phyloP scores from a whole-genome alignment of 2,329 filamentous ascomycete species.

The Ophiostoma sp. region DNA sequence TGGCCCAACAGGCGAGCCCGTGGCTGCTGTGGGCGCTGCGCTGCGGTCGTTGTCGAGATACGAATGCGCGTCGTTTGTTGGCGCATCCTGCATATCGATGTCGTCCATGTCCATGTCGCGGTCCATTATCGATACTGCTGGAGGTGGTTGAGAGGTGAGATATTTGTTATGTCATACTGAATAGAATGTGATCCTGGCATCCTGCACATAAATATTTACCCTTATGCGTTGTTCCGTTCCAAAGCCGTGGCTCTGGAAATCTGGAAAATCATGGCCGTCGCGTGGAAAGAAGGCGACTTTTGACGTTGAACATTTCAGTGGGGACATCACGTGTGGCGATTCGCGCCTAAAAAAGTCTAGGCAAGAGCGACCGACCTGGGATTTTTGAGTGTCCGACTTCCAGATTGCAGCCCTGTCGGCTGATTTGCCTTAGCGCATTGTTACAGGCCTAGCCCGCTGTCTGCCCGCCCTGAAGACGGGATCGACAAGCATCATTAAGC shows the following conservation, averaged over 20 bases:
- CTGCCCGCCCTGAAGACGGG: background rate
- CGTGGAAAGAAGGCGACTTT: background rate
- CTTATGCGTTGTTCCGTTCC: background rate
- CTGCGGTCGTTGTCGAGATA: background rate
- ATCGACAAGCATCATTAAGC: constrained; percentile 3
- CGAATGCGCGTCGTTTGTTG: constrained; percentile 28
- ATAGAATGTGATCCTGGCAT: too few relatives aligned
- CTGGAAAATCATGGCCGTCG: too few relatives aligned
- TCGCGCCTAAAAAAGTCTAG: background rate
- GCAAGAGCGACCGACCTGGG: background rate
- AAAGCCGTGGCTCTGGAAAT: background rate
- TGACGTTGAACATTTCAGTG: constrained; percentile 11
- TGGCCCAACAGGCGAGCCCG: background rate
- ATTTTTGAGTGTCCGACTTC: background rate
- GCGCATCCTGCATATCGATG: background rate
- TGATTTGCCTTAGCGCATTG: constrained; percentile 1
- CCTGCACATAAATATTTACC: background rate
- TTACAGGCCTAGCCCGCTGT: background rate
- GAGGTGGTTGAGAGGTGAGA: too few relatives aligned
- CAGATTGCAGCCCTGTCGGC: background rate
- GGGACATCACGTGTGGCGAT: constrained; percentile 12
- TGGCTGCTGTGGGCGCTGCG: background rate
- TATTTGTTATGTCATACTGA: constrained; percentile 1
- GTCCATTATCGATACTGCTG: background rate
- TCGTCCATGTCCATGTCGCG: constrained; percentile 14